Base-by-base conservation (phyloP, 2,329 filamentous ascomycete genomes). In the Pseudogymnoascus sp. region DNA sequence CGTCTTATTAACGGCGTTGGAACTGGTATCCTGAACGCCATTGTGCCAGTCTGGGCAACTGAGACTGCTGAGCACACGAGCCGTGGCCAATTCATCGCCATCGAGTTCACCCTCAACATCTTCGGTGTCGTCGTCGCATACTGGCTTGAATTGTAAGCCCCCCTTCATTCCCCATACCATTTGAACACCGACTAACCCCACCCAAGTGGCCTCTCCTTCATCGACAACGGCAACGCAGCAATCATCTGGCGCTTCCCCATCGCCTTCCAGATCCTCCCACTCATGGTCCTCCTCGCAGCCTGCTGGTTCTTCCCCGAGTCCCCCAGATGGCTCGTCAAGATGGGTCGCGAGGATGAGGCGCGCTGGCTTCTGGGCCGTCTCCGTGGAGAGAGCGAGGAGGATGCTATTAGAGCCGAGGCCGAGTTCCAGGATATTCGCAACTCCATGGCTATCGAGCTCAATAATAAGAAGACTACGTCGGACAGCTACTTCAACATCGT, bases 81-180 rank as follows among this genome's bases (percentile, higher is more conserved):
- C 1, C 81, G 88, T 42, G 88, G 88, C 5, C 81, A 85, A 59
- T 88, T 89, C 66, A 84, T 90, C 64, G 85, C 86, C 8, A 85
- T 89, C 62, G 87, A 90, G 69, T 90, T 91, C 66, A 90, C 86
- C 0, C 74, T 90, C 7, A 91, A 90, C 70, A 89, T 90, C 65
- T 85, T 89, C 59, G 87, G 87, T 69, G 37, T 45, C 5, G 37
- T 54, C 5, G 47, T 54, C 1, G 47, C 47, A 3, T 54, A 54
- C n/a, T 54, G 47, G 47, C 72, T 81, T 5, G 78, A 80, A 68
- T 86, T 82, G 76, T 77, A 71, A 2, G 74, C 71, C 8, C 36
- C 29, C 3, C 8, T 6, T 10, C 3, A 16, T 18, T 16, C 23
- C 36, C 45, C 64, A 40, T 51, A 61, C 10, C n/a, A 39, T 34